Percentiles rank a stretch among this genome's conserved stretches.
These are phyloP conservation scores for Triangularia verruculosa DNA, from an alignment of 2,329 filamentous ascomycete genomes.

Conservation along the genomic window DNA sequence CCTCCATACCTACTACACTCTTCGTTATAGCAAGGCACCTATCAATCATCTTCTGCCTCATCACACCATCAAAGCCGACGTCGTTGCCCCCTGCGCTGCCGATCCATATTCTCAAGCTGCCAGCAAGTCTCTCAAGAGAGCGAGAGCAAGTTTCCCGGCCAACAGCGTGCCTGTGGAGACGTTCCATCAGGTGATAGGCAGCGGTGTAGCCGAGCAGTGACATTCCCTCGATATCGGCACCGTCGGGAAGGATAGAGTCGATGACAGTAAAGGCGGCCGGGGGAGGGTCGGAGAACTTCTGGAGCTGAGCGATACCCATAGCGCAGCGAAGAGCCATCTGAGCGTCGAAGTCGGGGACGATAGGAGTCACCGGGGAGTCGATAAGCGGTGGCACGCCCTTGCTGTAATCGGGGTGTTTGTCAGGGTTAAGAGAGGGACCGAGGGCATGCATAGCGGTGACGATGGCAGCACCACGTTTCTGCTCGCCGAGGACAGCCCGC, in stretches of 20 bases:
- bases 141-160: slow-evolving; percentile 46
- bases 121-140: slow-evolving; percentile 56
- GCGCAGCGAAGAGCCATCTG: slow-evolving; percentile 58
- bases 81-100: slow-evolving; percentile 50
- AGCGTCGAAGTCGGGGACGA: slow-evolving; percentile 49
- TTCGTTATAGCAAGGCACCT: slow-evolving; percentile 56
- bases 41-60: slow-evolving; percentile 54
- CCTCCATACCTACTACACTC: slow-evolving; percentile 56
- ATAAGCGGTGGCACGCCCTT: slow-evolving; percentile 42
- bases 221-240: slow-evolving; percentile 38
- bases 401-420: slow-evolving; percentile 33
- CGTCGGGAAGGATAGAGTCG: slow-evolving; percentile 46
- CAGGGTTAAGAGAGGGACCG: slow-evolving; percentile 38
- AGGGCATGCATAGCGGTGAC: slow-evolving; percentile 54
- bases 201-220: slow-evolving; percentile 59
- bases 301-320: slow-evolving; percentile 58
- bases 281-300: slow-evolving; percentile 42
- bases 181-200: slow-evolving; percentile 56
- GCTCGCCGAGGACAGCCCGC: slow-evolving; percentile 53
- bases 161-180: slow-evolving; percentile 46
- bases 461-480: slow-evolving; percentile 55
- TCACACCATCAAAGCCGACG: slow-evolving; percentile 48
- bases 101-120: slow-evolving; percentile 59
- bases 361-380: slow-evolving; percentile 41
- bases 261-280: slow-evolving; percentile 47